Evolutionary conservation across 2,329 filamentous ascomycete genomes (phyloP).

Genomic region (Pseudogymnoascus sp.): DNA sequence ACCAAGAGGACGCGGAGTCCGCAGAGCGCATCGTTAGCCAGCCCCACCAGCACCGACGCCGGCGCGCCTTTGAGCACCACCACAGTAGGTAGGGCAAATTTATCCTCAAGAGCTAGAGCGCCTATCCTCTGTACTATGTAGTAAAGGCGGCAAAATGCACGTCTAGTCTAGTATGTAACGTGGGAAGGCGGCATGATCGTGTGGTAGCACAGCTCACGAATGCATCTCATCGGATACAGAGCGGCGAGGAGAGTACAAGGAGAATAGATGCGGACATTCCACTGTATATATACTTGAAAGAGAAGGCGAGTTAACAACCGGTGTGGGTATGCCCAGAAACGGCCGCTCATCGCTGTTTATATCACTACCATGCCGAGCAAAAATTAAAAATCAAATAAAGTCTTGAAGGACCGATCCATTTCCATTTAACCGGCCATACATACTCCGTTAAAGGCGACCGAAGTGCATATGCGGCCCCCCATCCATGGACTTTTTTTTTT

Average conservation of each 20-base stretch:
- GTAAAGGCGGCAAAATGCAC: neutral
- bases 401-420: neutral
- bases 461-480: neutral
- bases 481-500: neutral
- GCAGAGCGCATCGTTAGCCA: neutral
- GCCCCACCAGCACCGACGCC: neutral
- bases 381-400: neutral
- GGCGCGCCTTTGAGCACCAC: neutral
- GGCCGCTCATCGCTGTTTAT: neutral
- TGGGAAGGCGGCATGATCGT: constrained; percentile 3
- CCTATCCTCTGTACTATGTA: neutral
- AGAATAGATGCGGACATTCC: neutral
- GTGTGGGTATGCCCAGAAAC: neutral
- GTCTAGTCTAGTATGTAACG: neutral
- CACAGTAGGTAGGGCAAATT: neutral
- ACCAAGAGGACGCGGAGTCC: neutral
- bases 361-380: neutral
- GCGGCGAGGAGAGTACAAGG: neutral
- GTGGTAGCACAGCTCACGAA: neutral
- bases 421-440: neutral
- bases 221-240: neutral
- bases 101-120: neutral
- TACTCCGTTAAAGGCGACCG: neutral
- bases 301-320: neutral
- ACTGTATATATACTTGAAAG: neutral